Base-by-base conservation (phyloP, 257 asterid genomes). In the Solanum corneliomulleri region DNA sequence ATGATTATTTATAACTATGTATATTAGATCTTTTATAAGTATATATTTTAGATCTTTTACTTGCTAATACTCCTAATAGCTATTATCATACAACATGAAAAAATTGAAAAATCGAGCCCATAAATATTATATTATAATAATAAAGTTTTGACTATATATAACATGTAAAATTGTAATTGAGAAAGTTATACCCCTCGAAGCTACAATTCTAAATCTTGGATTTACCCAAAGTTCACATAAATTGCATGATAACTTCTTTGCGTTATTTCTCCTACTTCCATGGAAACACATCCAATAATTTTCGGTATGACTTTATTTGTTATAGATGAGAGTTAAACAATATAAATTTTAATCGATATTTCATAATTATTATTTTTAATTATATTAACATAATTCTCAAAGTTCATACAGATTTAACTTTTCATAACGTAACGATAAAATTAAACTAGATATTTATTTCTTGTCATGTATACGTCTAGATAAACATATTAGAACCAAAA, bases 291-390 rank as follows among this genome's bases (percentile, higher is more conserved):
- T 66, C 12, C 37, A 27, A 27, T 56, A 56, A 16, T 52, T 16
- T 0, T 52, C 1, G 1, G 0, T 5, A 0, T 16, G 23, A 0
- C 18, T 52, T 45, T 12, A 45, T 12, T 45, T 12, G 16, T 45
- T 18, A 16, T 52, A 52, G 4, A 18, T 0, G 2, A 56, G 64
- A 56, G n/a, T 18, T 56, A 56, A 56, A 56, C 0, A 2, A 18
- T 18, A 18, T 56, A 18, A 60, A 23, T 60, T 60, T 23, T 23
- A 29, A 23, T 23, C 1, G n/a, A 62, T 62, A 62, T 62, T 60
- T 62, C 0, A 10, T 23, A 4, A 62, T 4, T 4, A 4, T 60
- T 60, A 10, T 21, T 3, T 3, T 2, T 33, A 33, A 2, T 2
- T n/a, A 62, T 4, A 23, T 4, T 62, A 62, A 23, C 0, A 9